These are phyloP conservation scores for Kurtzmaniella quercitrusa DNA, from an alignment of 1,139 yeast species.

Conservation along the genomic window DNA sequence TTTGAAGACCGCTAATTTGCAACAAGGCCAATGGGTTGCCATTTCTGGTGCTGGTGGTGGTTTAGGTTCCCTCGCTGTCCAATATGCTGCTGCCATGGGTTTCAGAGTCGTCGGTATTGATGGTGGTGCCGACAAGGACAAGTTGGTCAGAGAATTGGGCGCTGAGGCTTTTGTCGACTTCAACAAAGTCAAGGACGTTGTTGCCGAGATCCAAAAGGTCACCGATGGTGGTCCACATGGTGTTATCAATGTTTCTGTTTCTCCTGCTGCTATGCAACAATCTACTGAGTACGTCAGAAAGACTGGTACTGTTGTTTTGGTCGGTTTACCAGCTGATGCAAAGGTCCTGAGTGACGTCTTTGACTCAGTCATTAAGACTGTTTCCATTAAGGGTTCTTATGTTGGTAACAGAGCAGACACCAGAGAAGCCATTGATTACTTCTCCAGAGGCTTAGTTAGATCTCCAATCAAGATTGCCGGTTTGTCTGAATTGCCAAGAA, in stretches of 20 bases:
- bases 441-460: slow-evolving; percentile 17
- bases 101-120: slow-evolving; percentile 18
- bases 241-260: slow-evolving; percentile 18
- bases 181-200: slow-evolving; percentile 13
- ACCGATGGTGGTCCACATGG: slow-evolving; percentile 19
- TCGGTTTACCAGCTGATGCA: slow-evolving; percentile 19
- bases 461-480: slow-evolving; percentile 19
- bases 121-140: slow-evolving; percentile 18
- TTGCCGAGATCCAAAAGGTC: slow-evolving; percentile 12
- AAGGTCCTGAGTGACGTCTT: slow-evolving; percentile 15
- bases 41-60: slow-evolving; percentile 21
- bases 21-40: slow-evolving; percentile 20
- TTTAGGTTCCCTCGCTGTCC: slow-evolving; percentile 19
- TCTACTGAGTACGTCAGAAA: slow-evolving; percentile 17
- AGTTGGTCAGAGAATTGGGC: slow-evolving; percentile 15
- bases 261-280: slow-evolving; percentile 18
- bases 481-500: slow-evolving; percentile 16
- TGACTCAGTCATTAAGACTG: slow-evolving; percentile 14
- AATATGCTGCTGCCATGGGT: slow-evolving; percentile 21
- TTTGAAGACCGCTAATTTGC: slow-evolving; percentile 17
- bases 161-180: slow-evolving; percentile 19
- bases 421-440: slow-evolving; percentile 20
- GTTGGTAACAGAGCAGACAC: slow-evolving; percentile 21
- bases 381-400: slow-evolving; percentile 17
- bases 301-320: slow-evolving; percentile 18